Base-by-base conservation (phyloP, 108 stramenopile genomes). In the Fragilaria radians region DNA sequence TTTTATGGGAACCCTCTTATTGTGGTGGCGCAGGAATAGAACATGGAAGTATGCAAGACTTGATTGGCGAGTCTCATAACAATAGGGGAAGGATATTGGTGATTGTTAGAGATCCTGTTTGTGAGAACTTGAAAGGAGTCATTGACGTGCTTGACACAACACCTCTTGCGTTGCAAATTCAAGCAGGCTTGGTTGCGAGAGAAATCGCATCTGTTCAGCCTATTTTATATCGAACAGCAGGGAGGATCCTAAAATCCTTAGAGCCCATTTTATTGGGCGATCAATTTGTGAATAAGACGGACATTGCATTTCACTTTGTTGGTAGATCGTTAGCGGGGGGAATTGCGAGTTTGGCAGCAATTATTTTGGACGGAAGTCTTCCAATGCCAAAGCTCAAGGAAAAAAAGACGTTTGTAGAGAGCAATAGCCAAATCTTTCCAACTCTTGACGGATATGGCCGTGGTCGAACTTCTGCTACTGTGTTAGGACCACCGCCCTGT, bases 261-360 rank as follows among this genome's bases (percentile, higher is more conserved):
- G 76, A 80, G 53, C 75, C 70, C 1, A 42, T 14, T 7, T 42
- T 42, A 42, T 11, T 42, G 36, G 36, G 36, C 7, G 36, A 42
- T 42, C 29, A 49, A 28, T 11, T 71, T 22, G 69, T 64, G 29
- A 31, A 55, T 47, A 62, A 69, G 46, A 65, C 65, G 32, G 32
- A 47, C 0, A 65, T 77, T 9, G 91, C 87, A 24, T 70, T 88
- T 57, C 91, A 92, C 52, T 73, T 92, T 71, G 85, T 92, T 24
- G 91, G 91, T 2, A 73, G 79, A 55, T 86, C 86, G 0, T 61
- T 92, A 57, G 76, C 85, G 3, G 87, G 83, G 23, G 83, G 83
- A 23, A 79, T 88, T 24, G 85, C 78, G 11, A 77, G 77, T 29
- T 61, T 92, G 14, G 76, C 87, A 17, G 87, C 91, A 22, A 68